Evolutionary conservation across 2,329 filamentous ascomycete species (phyloP), one percentile per base, ranked within the genome.

Genomic region (Thyridium curvatum): DNA sequence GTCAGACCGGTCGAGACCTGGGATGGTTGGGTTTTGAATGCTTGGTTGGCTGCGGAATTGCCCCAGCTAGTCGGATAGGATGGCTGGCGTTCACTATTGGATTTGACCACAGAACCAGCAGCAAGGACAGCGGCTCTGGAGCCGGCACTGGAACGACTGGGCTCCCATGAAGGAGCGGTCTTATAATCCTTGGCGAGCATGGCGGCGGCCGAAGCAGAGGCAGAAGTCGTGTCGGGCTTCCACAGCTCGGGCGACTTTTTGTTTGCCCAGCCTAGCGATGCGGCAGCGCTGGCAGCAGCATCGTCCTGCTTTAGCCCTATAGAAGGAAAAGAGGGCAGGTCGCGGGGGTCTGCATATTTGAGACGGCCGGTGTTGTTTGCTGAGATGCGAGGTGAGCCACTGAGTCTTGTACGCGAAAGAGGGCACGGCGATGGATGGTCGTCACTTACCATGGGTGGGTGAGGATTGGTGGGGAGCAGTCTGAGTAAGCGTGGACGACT

Each of bases 101-200:
- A 61, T 70, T 34, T 26, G 40, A 42, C 12, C 36, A 46, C 30
- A 35, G 49, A 29, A 36, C 51, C 36, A 12, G 52, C 51, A 3
- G 86, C 86, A 18, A 86, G 64, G 9, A 87, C 55, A 4, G 88
- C 88, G 35, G 88, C 86, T 55, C 84, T 86, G 37, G 84, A 80
- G 29, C 84, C 84, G 36, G 81, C 76, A 12, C 76, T 65, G 52
- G 76, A 84, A 40, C 73, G 64, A 7, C 79, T 68, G 8, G 80
- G 77, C 46, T 84, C 71, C 78, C 79, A 83, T 8, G 72, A 42
- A 3, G 82, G 56, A 5, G 61, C 47, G 54, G 64, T 60, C 48
- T 62, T 66, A 49, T 64, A 60, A 43, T 69, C 59, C 35, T 64
- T 65, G 41, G 65, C 64, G 16, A 69, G 46, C 33, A 59, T 52